phyloP scores from a whole-genome alignment of 1,284 basidiomycete species.

The Peniophora sp. region DNA sequence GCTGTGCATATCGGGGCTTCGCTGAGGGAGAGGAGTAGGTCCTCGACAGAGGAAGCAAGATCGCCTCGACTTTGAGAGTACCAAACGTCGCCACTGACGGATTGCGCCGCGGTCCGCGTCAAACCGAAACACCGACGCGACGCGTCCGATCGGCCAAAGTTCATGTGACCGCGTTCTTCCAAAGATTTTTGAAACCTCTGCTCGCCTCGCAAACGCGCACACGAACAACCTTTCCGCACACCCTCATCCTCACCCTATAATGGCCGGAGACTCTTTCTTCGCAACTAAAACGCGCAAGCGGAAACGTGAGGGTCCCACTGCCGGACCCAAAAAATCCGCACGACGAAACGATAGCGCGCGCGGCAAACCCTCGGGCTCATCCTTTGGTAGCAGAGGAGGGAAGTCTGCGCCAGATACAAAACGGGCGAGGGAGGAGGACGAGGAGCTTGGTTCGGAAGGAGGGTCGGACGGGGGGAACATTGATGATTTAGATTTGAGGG shows the following conservation, averaged over 20 bases:
- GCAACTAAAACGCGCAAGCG: constrained; percentile 65
- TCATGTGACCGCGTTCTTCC: background rate
- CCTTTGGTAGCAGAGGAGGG: constrained; percentile 4
- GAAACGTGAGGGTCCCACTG: constrained; percentile 36
- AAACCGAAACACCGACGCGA: too few relatives aligned
- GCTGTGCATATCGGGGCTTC: too few relatives aligned
- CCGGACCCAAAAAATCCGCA: constrained; percentile 19
- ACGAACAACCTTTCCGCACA: background rate
- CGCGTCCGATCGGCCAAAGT: too few relatives aligned
- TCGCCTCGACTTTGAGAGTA: too few relatives aligned
- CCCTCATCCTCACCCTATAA: constrained; percentile 23
- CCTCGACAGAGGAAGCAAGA: too few relatives aligned
- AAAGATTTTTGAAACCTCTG: background rate
- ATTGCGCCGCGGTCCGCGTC: too few relatives aligned
- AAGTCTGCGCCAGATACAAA: constrained; percentile 14
- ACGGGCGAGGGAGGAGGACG: constrained; percentile 38
- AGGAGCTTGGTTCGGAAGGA: constrained; percentile 63
- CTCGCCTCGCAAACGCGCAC: background rate
- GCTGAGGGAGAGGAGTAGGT: too few relatives aligned
- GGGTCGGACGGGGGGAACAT: constrained; percentile 50
- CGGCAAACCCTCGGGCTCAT: too few relatives aligned
- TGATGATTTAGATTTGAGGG: constrained; percentile 74
- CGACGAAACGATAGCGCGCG: constrained; percentile 9
- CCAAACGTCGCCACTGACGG: too few relatives aligned
- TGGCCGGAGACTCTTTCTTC: constrained; percentile 78